Evolutionary conservation across 2,329 filamentous ascomycete species (phyloP), one percentile per base, ranked within the genome.

Genomic region (Aspergillus sp.): DNA sequence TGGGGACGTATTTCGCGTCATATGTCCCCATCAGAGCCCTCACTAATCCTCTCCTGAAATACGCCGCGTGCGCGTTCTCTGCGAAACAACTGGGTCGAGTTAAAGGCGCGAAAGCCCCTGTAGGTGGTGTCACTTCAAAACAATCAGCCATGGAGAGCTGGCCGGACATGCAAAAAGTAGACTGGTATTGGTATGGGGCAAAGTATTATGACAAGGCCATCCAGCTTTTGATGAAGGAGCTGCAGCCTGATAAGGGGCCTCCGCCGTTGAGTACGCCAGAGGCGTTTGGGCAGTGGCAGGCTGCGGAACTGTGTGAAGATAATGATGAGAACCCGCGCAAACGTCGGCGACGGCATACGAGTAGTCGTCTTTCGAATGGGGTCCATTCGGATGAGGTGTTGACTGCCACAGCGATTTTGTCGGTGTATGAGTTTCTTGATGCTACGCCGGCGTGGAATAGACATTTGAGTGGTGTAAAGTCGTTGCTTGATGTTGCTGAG

Each of bases 381-480:
- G 62, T 62, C 5, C 62, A 67, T 48, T 71, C 67, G 0, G 81
- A 84, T 53, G 81, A 85, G 49, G 72, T 84, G 3, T 71, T 85
- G 19, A 81, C 82, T 7, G 81, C 83, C 2, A 82, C 82, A 2
- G 81, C 82, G 0, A 84, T 86, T 12, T 64, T 86, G 1, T 85
- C 81, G 49, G 79, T 83, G 0, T 85, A 85, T 58, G 83, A 86
- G 53, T 81, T 85, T 49, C 69, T 85, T n/a, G 81, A 85, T 60
- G 79, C 80, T 1, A 83, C 80, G 2, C 73, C 74, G 0, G 81
- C 82, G 17, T 86, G 82, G 82, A 75, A 77, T 55, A 62, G 80
- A 3, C 83, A 86, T 66, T 66, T 86, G 5, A 84, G 80, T 54
- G 82, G 82, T 0, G 78, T 84, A 0, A 84, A 84, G 53, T 79